Evolutionary conservation across 2,329 filamentous ascomycete genomes (phyloP), one percentile per base, ranked within the genome.

Genomic region (Cercospora zeina): DNA sequence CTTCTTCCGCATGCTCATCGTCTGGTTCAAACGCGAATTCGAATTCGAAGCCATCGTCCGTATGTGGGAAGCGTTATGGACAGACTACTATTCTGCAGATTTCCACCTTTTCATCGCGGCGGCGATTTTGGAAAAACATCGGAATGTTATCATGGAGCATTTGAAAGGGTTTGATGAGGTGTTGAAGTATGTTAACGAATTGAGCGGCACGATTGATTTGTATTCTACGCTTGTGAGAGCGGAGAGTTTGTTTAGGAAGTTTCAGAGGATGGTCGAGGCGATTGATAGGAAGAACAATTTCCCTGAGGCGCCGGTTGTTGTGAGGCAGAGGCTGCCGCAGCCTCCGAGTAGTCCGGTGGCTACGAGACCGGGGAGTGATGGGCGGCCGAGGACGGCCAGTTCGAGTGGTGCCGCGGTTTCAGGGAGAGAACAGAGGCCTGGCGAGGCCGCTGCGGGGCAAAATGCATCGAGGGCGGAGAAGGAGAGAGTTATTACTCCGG

Each of bases 11-110:
- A 97, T 97, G 95, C 82, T 99, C 34, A 82, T 99, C 1, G 95
- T 99, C 9, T 99, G 95, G 95, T 99, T 95, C 77, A 99, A 99
- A 81, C 89, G 95, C 53, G 95, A 99, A 77, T 99, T 99, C 71
- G 84, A 87, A 68, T 99, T 93, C 91, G 76, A 83, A 53, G 92
- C 97, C 72, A 86, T 96, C 10, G 79, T 97, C 34, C 85, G 90
- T 16, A 80, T 99, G 3, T 99, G 95, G 95, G 95, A 99, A 76
- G 83, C 85, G 0, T 79, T 97, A 2, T 99, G 96, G 95, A 97
- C 95, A 1, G 95, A 99, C 74, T 95, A 89, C 70, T 77, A 91
- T 64, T 93, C 85, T 71, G 90, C 90, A 69, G 92, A 90, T 73
- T 99, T 97, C 77, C 95, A 97, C 73, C 81, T 99, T 13, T 99